Evolutionary conservation across 352 stramenopile genomes (phyloP), one percentile per base, ranked within the genome.

Genomic region (Phytopythium helicoides): DNA sequence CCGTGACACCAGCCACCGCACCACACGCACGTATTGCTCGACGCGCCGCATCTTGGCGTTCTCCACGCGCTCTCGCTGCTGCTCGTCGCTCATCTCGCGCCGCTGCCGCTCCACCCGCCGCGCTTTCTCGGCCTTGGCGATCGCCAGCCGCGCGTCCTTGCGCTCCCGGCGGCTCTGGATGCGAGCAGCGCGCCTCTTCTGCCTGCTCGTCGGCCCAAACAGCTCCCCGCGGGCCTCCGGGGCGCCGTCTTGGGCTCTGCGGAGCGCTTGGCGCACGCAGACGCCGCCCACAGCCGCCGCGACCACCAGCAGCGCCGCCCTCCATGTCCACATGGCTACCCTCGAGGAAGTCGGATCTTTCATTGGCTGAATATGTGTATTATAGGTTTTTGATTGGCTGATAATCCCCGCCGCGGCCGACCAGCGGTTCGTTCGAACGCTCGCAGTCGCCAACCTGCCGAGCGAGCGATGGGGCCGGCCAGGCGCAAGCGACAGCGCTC

Each of bases 41-140:
- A 89, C 81, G 12, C 78, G 73, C 41, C 80, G 73, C 78, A 91
- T 88, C 41, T 78, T 79, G 52, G 78, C 84, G 1, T 64, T 47
- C 47, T 87, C 81, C 41, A 73, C 68, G 14, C 70, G 52, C 44
- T 89, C 81, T 6, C 53, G 56, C 31, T 68, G 74, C 47, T 86
- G 52, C 22, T 85, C 71, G 3, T 62, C 53, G 0, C 55, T 86
- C 72, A 79, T 75, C 3, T 56, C 38, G 0, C 28, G 47, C 16
- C 37, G 51, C 23, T 67, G 26, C 2, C 48, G 21, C 1, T 21
- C 41, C 16, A 60, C n/a, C 3, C 15, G 23, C 21, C 42, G 39
- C 41, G 61, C 54, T 18, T 55, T 53, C 21, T 35, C 62, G 15
- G 46, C 21, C 44, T 71, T 81, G 33, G 67, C 75, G n/a, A 10